A percentile compares a stretch with the other conserved stretches of the same genome.
phyloP scores from a whole-genome alignment of 306 rosid genomes.

The Malus asiatica region DNA sequence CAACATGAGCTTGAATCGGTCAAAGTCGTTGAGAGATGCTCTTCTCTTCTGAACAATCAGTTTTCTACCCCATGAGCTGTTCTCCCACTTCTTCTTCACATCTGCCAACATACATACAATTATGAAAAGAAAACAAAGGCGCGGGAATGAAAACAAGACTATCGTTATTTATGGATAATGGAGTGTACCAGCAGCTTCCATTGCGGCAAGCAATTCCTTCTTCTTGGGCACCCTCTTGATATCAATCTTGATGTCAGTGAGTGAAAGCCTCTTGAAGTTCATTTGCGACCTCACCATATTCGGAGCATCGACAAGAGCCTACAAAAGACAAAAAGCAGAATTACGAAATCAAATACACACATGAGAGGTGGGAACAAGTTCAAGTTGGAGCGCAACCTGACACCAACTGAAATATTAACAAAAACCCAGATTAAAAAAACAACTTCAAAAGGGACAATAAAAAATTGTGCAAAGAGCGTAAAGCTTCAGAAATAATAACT shows the following conservation, averaged over 20 bases:
- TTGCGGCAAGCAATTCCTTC: conserved; percentile 80
- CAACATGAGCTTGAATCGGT: conserved; percentile 93
- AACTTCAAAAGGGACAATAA: neutral
- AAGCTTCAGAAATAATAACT: neutral
- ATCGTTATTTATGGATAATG: neutral
- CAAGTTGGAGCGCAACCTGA: neutral
- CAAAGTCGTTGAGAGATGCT: conserved; percentile 73
- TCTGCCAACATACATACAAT: conserved; percentile 28
- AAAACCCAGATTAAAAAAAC: neutral
- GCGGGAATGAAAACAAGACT: neutral
- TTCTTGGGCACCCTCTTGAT: conserved; percentile 89
- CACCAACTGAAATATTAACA: neutral
- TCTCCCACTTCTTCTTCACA: conserved; percentile 98
- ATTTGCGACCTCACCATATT: conserved; percentile 71
- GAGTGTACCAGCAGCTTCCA: conserved; percentile 74
- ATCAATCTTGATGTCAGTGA: conserved; percentile 84
- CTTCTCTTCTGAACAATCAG: conserved; percentile 77
- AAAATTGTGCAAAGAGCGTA: neutral
- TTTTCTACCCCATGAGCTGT: conserved; percentile 93
- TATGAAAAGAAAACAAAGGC: neutral
- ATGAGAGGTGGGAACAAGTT: neutral
- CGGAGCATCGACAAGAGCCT: conserved; percentile 96
- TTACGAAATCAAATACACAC: neutral
- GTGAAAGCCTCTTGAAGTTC: conserved; percentile 89
- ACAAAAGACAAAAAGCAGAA: neutral